Evolutionary conservation across 1,139 yeast species (phyloP).

Genomic region (Wickerhamomyces sp.): DNA sequence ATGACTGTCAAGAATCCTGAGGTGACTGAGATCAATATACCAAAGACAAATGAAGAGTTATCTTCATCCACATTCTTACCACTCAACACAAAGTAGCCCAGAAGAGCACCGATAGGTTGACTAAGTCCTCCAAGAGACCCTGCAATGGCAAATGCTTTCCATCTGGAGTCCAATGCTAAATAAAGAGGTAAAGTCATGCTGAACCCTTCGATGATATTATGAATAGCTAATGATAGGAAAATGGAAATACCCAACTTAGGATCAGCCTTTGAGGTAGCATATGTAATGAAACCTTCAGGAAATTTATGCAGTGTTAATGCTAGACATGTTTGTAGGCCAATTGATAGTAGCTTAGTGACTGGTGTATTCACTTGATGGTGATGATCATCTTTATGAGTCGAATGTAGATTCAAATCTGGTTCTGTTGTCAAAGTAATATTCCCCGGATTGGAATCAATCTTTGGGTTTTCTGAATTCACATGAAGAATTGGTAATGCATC

Average conservation of each 20-base stretch:
- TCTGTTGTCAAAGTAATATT: conserved; percentile 16
- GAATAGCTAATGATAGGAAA: conserved; percentile 78
- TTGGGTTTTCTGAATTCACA: neutral
- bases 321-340: conserved; percentile 85
- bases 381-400: conserved; percentile 35
- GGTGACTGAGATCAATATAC: conserved; percentile 64
- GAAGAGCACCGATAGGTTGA: conserved; percentile 84
- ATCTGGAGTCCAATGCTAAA: conserved; percentile 60
- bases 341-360: conserved; percentile 68
- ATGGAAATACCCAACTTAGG: conserved; percentile 72
- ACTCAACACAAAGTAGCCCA: conserved; percentile 60
- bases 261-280: conserved; percentile 71
- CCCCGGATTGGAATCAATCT: conserved; percentile 3
- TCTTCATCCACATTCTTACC: conserved; percentile 32
- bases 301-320: conserved; percentile 87
- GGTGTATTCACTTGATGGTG: conserved; percentile 83
- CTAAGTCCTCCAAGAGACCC: conserved; percentile 75
- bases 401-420: conserved; percentile 17
- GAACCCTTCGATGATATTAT: conserved; percentile 94
- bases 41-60: conserved; percentile 47
- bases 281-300: conserved; percentile 93
- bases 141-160: conserved; percentile 61
- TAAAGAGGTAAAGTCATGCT: conserved; percentile 89
- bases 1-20: conserved; percentile 82
- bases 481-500: conserved; percentile 1